Conservation (phyloP, 352 stramenopile genomes). For the Phytophthora lateralis region DNA sequence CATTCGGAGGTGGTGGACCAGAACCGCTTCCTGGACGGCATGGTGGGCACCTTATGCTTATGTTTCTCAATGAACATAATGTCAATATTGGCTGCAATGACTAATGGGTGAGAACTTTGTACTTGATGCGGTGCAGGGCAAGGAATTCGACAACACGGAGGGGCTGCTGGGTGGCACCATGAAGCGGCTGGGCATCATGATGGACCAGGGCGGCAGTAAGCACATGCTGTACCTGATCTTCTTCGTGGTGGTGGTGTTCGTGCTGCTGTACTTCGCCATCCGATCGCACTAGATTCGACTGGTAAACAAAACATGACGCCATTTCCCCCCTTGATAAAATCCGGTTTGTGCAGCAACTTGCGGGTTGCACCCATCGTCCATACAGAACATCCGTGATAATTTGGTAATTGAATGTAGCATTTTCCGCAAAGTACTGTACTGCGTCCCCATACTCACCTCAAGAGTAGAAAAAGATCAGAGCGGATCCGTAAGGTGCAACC, state of each 20-base stretch:
- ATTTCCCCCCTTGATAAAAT: background rate
- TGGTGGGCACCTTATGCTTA: conserved; percentile 49
- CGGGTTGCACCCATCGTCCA: too few relatives aligned
- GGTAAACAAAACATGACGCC: conserved; percentile 21
- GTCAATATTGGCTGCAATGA: background rate
- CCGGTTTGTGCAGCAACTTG: too few relatives aligned
- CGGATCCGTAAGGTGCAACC: conserved; percentile 7
- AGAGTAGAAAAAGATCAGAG: conserved; percentile 11
- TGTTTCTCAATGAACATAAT: background rate
- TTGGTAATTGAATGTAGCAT: too few relatives aligned
- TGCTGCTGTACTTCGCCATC: conserved; percentile 86
- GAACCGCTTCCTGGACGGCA: conserved; percentile 82
- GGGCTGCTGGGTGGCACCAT: conserved; percentile 84
- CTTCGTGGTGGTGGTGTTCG: conserved; percentile 87
- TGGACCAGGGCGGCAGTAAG: conserved; percentile 87
- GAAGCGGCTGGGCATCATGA: conserved; percentile 85
- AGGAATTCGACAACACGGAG: conserved; percentile 88
- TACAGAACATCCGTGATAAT: too few relatives aligned
- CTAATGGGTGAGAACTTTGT: background rate
- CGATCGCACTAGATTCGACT: conserved; percentile 56
- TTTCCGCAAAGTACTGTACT: too few relatives aligned
- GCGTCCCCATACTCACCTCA: conserved; percentile 7
- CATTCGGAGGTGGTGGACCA: conserved; percentile 82
- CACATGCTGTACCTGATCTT: conserved; percentile 89
- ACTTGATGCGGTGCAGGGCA: conserved; percentile 45